phyloP scores from a whole-genome alignment of 2,329 filamentous ascomycete genomes.

The Trichoderma breve region DNA sequence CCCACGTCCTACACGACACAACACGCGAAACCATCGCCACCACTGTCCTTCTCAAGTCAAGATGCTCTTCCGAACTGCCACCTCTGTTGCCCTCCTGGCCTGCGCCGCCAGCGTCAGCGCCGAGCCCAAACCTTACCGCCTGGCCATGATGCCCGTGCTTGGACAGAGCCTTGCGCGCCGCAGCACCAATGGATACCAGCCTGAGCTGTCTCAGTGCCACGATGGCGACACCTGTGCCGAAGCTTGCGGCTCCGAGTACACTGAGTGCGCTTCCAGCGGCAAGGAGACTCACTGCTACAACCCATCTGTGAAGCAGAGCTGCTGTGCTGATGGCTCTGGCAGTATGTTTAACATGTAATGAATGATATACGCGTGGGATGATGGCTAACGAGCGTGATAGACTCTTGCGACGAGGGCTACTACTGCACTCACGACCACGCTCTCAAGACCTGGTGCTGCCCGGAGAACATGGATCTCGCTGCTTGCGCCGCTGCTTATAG shows the following conservation, averaged over 20 bases:
- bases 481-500: slow-evolving; percentile 54
- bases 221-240: slow-evolving; percentile 52
- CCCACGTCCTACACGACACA: not conserved
- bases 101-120: slow-evolving; percentile 33
- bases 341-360: slow-evolving; percentile 41
- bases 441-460: slow-evolving; percentile 59
- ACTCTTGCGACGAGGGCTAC: slow-evolving; percentile 60
- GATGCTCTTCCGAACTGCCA: slow-evolving; percentile 38
- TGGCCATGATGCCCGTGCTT: slow-evolving; percentile 37
- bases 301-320: slow-evolving; percentile 48
- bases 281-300: slow-evolving; percentile 58
- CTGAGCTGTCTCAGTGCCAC: slow-evolving; percentile 47
- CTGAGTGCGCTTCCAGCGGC: slow-evolving; percentile 50
- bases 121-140: slow-evolving; percentile 37
- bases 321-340: slow-evolving; percentile 57
- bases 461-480: slow-evolving; percentile 51
- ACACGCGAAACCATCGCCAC: not conserved
- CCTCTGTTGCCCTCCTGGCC: slow-evolving; percentile 37
- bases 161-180: slow-evolving; percentile 45
- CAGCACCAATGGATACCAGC: slow-evolving; percentile 49
- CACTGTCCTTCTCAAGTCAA: slow-evolving; percentile 23
- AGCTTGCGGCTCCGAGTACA: slow-evolving; percentile 52
- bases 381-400: slow-evolving; percentile 34
- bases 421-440: slow-evolving; percentile 58
- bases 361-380: not conserved